phyloP scores from a whole-genome alignment of 1,284 basidiomycete species.

The Takashimella tepidaria region DNA sequence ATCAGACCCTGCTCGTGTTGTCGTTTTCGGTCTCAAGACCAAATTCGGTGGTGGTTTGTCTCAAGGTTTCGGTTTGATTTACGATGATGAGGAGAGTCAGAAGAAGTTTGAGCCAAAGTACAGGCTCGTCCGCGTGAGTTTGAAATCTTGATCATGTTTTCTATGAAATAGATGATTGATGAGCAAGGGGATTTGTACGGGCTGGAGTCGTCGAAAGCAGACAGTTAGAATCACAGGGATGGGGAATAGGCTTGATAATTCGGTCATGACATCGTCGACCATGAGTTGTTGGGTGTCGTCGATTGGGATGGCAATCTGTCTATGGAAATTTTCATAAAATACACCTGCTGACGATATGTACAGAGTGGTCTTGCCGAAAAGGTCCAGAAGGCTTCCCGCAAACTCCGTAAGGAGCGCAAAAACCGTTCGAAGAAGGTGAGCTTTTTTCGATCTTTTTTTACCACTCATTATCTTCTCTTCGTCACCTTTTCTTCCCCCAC shows the following conservation, averaged over 20 bases:
- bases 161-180: neutral
- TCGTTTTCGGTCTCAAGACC: slow-evolving; percentile 68
- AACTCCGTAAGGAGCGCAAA: slow-evolving; percentile 99
- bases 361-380: slow-evolving; percentile 80
- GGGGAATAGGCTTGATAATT: too few species aligned
- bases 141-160: neutral
- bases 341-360: too few species aligned
- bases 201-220: neutral
- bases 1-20: slow-evolving; percentile 58
- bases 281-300: too few species aligned
- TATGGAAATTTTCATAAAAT: too few species aligned
- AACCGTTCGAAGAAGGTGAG: slow-evolving; percentile 95
- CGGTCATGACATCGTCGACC: slow-evolving; percentile 7
- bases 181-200: too few species aligned
- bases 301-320: too few species aligned
- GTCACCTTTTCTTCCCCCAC: slow-evolving; percentile 14
- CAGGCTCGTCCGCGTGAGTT: slow-evolving; percentile 88
- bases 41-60: slow-evolving; percentile 98
- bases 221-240: slow-evolving; percentile 6
- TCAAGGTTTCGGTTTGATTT: slow-evolving; percentile 96
- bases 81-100: slow-evolving; percentile 92
- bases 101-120: slow-evolving; percentile 97
- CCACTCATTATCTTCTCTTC: too few species aligned
- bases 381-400: slow-evolving; percentile 88
- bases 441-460: slow-evolving; percentile 15